A percentile compares a stretch with the other conserved stretches of the same genome.
These are phyloP conservation scores for Coemansia sp. DNA, from an alignment of 192 early-diverging fungal species.

Conservation along the genomic window DNA sequence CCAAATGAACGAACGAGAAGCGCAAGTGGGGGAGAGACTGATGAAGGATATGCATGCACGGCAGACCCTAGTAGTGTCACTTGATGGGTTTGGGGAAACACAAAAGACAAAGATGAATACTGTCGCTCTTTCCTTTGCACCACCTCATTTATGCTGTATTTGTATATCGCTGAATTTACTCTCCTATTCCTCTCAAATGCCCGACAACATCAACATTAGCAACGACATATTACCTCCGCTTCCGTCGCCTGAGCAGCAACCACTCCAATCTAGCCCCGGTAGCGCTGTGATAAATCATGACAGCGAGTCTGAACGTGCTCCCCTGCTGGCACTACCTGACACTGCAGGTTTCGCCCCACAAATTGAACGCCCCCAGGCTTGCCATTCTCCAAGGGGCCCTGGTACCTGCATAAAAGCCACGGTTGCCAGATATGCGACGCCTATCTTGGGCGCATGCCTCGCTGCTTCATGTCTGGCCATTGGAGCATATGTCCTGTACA, in stretches of 20 bases:
- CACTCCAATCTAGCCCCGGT: background rate
- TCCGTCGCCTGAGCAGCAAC: background rate
- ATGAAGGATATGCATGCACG: background rate
- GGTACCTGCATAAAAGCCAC: background rate
- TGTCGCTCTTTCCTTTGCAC: background rate
- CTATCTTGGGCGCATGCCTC: conserved; percentile 19
- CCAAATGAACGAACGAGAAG: background rate
- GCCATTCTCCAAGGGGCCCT: background rate
- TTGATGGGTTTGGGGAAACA: background rate
- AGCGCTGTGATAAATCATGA: background rate
- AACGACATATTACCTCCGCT: background rate
- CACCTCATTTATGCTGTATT: too few relatives aligned
- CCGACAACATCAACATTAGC: background rate
- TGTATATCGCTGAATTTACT: background rate
- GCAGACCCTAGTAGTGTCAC: background rate
- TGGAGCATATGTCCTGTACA: conserved; percentile 38
- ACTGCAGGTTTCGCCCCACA: background rate
- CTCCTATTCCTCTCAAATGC: background rate
- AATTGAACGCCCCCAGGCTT: background rate
- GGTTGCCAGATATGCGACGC: background rate
- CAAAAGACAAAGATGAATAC: background rate
- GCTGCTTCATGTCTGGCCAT: conserved; percentile 17
- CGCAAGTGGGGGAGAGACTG: background rate
- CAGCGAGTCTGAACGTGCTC: background rate
- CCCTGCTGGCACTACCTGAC: background rate